phyloP scores from a whole-genome alignment of 805 yeast genomes.

The Starmerella scarabaei region DNA sequence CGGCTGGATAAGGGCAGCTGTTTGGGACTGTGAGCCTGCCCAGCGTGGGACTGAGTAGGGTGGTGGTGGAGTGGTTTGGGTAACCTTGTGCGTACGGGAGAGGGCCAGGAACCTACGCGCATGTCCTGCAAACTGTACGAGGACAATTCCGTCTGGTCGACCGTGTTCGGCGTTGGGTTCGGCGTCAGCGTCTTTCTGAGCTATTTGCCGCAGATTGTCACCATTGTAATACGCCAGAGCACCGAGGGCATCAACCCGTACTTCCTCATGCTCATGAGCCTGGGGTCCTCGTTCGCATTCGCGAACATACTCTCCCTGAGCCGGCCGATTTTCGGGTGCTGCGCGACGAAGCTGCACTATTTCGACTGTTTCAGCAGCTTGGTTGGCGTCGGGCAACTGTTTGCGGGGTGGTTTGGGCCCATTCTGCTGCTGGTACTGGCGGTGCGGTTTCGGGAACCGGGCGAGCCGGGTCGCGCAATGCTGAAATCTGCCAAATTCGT shows the following conservation, averaged over 20 bases:
- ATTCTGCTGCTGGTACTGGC: conserved; percentile 21
- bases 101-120: no score
- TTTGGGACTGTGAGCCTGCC: no score
- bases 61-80: no score
- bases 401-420: conserved; percentile 20
- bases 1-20: no score
- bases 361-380: conserved; percentile 22
- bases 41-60: no score
- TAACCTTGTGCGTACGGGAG: no score
- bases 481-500: conserved; percentile 8
- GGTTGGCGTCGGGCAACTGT: conserved; percentile 22
- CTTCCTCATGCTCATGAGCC: conserved; percentile 55
- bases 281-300: conserved; percentile 50
- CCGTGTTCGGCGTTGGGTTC: conserved; percentile 39
- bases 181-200: conserved; percentile 57
- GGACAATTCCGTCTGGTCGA: conserved; percentile 27
- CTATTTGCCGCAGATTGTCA: conserved; percentile 62
- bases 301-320: conserved; percentile 54
- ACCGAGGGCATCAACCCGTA: conserved; percentile 70
- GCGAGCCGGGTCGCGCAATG: conserved; percentile 30
- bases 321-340: conserved; percentile 40
- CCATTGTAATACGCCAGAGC: conserved; percentile 43
- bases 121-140: conserved; percentile 17
- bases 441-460: conserved; percentile 18
- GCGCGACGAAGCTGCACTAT: conserved; percentile 33